Evolutionary conservation across 805 yeast species (phyloP).

Genomic region (Kuraishia hungarica): DNA sequence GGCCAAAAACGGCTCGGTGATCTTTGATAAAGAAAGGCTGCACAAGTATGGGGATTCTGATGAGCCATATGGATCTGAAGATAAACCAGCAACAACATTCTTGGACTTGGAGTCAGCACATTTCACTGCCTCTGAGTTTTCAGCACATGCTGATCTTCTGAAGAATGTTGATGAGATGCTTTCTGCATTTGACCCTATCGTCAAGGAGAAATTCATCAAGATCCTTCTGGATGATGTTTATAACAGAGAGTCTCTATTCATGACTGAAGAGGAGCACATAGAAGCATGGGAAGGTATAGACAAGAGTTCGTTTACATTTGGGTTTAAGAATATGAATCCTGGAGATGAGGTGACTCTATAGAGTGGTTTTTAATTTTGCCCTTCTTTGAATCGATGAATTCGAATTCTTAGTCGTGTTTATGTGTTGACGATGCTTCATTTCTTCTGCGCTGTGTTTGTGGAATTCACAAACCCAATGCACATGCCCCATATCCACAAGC

Average conservation of each 20-base stretch:
- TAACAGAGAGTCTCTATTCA: not conserved
- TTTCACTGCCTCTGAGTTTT: not conserved
- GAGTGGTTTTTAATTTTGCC: not conserved
- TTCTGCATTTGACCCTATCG: not conserved
- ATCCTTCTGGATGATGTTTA: not conserved
- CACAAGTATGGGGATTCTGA: not conserved
- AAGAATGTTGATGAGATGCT: too few relatives aligned
- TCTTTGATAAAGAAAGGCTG: conserved; percentile 14
- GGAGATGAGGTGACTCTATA: not conserved
- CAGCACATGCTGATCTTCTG: not conserved
- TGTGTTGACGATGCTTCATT: too few relatives aligned
- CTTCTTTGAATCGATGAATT: not conserved
- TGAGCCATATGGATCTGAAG: not conserved
- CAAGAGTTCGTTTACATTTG: not conserved
- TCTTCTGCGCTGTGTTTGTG: too few relatives aligned
- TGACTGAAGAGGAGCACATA: not conserved
- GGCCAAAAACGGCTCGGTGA: conserved; percentile 20
- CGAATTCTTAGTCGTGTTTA: too few relatives aligned
- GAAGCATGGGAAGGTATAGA: not conserved
- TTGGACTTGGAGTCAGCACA: not conserved
- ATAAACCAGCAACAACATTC: too few relatives aligned
- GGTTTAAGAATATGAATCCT: not conserved
- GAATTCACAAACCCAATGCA: too few relatives aligned
- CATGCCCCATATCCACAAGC: too few relatives aligned
- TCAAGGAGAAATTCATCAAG: not conserved